Evolutionary conservation across 2,329 filamentous ascomycete genomes (phyloP).

Genomic region (Tolypocladium inflatum): DNA sequence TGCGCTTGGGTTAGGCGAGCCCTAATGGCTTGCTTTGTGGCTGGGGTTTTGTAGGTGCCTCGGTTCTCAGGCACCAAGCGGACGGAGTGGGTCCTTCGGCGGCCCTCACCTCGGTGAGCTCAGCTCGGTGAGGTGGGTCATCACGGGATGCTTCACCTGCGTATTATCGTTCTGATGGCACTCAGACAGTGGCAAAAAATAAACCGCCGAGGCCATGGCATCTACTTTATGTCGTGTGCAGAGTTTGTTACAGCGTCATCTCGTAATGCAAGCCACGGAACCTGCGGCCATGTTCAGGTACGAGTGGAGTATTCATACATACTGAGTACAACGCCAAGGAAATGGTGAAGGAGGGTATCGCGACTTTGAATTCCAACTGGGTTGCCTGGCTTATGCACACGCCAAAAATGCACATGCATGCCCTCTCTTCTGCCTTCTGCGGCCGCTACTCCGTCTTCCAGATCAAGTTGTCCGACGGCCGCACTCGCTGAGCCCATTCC

Average conservation of each 20-base stretch:
- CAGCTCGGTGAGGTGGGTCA: not conserved
- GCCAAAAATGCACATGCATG: not conserved
- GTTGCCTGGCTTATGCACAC: not conserved
- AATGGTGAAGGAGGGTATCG: not conserved
- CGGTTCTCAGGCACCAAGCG: conserved; percentile 7
- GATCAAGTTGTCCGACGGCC: conserved; percentile 53
- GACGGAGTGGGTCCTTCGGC: conserved; percentile 2
- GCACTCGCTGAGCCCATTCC: conserved; percentile 59
- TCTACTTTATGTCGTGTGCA: not conserved
- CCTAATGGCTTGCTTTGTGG: conserved; percentile 15
- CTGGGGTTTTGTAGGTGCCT: conserved; percentile 8
- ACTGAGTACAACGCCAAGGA: not conserved
- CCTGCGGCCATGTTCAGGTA: not conserved
- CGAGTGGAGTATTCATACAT: not conserved
- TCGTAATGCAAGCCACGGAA: not conserved
- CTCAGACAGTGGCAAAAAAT: not conserved
- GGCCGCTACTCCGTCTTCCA: conserved; percentile 33
- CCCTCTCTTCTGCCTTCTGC: not conserved
- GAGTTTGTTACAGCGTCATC: not conserved
- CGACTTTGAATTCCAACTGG: not conserved
- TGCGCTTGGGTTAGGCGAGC: conserved; percentile 21
- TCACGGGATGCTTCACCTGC: not conserved
- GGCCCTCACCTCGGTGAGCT: conserved; percentile 3
- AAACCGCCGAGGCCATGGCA: not conserved
- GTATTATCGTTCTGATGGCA: not conserved